A percentile compares a stretch with the other conserved stretches of the same genome.
phyloP scores from a whole-genome alignment of 1,284 basidiomycete species.

The Puccinia novopanici region DNA sequence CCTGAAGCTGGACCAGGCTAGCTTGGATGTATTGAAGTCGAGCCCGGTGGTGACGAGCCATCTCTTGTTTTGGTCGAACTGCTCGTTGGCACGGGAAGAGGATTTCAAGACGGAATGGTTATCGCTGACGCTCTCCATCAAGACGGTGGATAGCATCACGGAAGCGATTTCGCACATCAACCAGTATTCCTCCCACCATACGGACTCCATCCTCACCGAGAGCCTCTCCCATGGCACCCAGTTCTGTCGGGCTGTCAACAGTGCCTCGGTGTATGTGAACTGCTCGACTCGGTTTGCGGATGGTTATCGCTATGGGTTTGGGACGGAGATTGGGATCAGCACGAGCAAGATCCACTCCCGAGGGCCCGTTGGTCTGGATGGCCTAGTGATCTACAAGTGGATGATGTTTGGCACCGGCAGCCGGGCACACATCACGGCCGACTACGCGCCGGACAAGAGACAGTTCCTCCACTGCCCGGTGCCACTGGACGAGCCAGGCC shows the following conservation, averaged over 20 bases:
- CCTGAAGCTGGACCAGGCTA: constrained; percentile 74
- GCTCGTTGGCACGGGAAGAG: constrained; percentile 54
- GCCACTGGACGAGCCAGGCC: constrained; percentile 19
- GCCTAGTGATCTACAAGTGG: constrained; percentile 92
- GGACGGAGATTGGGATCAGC: constrained; percentile 96
- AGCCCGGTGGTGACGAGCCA: constrained; percentile 44
- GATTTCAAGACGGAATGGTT: constrained; percentile 88
- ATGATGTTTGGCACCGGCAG: constrained; percentile 73
- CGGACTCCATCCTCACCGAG: constrained; percentile 90
- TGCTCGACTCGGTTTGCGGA: constrained; percentile 94
- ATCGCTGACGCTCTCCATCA: constrained; percentile 77
- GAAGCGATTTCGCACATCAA: constrained; percentile 88
- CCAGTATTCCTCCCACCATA: constrained; percentile 88
- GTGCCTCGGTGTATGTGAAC: constrained; percentile 90
- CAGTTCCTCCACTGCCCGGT: constrained; percentile 59
- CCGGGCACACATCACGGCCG: constrained; percentile 75
- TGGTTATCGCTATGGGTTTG: constrained; percentile 94
- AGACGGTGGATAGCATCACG: constrained; percentile 70
- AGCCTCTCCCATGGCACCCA: constrained; percentile 67
- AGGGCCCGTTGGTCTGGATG: constrained; percentile 93
- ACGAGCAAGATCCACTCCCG: constrained; percentile 95
- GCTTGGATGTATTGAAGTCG: constrained; percentile 64
- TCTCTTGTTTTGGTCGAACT: constrained; percentile 38
- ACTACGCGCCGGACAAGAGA: constrained; percentile 73
- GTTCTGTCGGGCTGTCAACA: constrained; percentile 86